Percentiles rank a stretch among this genome's conserved stretches.
phyloP scores from a whole-genome alignment of 2,329 filamentous ascomycete genomes.

The Neocucurbitaria cava region DNA sequence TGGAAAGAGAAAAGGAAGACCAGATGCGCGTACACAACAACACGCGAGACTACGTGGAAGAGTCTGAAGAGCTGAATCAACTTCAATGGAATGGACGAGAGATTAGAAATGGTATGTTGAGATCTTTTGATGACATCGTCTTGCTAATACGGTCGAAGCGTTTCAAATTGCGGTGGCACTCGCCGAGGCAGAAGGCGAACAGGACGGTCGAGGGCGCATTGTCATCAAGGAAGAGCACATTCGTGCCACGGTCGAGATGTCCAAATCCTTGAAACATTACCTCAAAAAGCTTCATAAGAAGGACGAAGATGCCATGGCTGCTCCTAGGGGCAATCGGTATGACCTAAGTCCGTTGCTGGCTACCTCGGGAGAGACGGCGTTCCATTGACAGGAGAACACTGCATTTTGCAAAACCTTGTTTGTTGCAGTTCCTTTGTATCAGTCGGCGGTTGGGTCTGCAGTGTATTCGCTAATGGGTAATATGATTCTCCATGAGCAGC shows the following conservation, averaged over 20 bases:
- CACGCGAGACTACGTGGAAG: constrained; percentile 15
- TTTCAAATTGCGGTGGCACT: constrained; percentile 30
- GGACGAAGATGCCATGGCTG: constrained; percentile 6
- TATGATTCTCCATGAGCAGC: no score
- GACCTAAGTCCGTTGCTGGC: not conserved
- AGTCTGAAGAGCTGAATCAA: constrained; percentile 13
- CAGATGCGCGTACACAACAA: constrained; percentile 19
- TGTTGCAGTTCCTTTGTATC: no score
- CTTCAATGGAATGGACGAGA: constrained; percentile 38
- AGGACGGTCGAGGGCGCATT: not conserved
- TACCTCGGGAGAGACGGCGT: no score
- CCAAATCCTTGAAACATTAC: constrained; percentile 21
- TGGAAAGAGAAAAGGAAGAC: not conserved
- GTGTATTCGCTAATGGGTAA: no score
- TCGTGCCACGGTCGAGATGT: constrained; percentile 14
- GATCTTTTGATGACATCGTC: not conserved
- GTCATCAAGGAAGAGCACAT: constrained; percentile 13
- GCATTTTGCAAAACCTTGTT: no score
- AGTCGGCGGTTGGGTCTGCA: no score
- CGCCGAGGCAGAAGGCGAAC: constrained; percentile 18
- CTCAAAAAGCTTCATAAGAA: constrained; percentile 8
- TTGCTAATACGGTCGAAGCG: constrained; percentile 5
- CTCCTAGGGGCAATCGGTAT: not conserved
- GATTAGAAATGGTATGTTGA: constrained; percentile 33
- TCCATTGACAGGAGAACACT: no score